A percentile compares a stretch with the other conserved stretches of the same genome.
These are phyloP conservation scores for Solanum paucissectum DNA, from an alignment of 257 asterid genomes.

Conservation along the genomic window DNA sequence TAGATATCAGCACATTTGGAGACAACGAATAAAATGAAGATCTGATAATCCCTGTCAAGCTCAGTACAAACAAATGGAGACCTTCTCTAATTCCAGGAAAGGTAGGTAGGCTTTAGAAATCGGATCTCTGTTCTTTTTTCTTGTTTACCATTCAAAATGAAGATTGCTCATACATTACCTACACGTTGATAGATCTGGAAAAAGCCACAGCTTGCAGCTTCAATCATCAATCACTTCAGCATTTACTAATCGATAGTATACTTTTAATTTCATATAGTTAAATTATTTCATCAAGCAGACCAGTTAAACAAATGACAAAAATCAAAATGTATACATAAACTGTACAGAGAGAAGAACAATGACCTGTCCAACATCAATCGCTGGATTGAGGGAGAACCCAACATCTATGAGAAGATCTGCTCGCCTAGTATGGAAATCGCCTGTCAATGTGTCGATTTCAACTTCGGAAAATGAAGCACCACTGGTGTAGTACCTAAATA, in stretches of 20 bases:
- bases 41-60: not conserved
- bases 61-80: not conserved
- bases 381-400: constrained; percentile 88
- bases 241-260: not conserved
- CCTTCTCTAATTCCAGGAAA: not conserved
- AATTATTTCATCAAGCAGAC: not conserved
- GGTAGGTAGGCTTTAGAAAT: not conserved
- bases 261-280: not conserved
- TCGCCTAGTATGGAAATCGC: constrained; percentile 85
- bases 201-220: not conserved
- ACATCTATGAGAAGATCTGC: constrained; percentile 78
- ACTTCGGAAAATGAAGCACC: constrained; percentile 96
- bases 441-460: constrained; percentile 82
- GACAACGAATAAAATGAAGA: not conserved
- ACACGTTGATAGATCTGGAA: not conserved
- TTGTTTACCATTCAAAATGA: not conserved
- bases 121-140: not conserved
- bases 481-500: constrained; percentile 71
- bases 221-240: not conserved
- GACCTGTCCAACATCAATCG: constrained; percentile 98
- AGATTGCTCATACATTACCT: not conserved
- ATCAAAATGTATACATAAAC: not conserved
- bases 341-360: not conserved
- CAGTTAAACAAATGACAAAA: not conserved
- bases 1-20: not conserved